These are phyloP conservation scores for Dendrocalamus sinicus DNA, from an alignment of 176 grass and related monocot genomes.

Conservation along the genomic window DNA sequence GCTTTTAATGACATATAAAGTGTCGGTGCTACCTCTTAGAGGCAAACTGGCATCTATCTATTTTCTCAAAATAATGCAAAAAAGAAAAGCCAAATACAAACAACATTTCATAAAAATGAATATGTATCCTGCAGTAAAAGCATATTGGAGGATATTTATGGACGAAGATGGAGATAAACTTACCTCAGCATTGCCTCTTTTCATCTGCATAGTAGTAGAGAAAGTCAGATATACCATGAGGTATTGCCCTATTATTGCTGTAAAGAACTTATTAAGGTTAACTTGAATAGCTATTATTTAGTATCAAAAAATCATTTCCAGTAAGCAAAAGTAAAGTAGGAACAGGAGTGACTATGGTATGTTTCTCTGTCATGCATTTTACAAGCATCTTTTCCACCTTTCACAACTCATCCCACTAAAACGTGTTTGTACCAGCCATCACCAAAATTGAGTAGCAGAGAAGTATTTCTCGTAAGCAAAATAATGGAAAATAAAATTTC, in stretches of 20 bases:
- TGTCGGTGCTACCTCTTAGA: not conserved
- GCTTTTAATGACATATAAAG: not conserved
- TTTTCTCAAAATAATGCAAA: not conserved
- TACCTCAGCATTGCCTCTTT: slow-evolving; percentile 87
- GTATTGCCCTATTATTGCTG: slow-evolving; percentile 6
- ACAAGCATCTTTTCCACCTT: not conserved
- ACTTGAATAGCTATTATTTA: not conserved
- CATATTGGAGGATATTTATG: slow-evolving; percentile 27
- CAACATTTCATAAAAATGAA: not conserved
- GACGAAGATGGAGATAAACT: slow-evolving; percentile 46
- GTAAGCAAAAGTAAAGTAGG: not conserved
- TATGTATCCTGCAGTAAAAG: slow-evolving; percentile 23
- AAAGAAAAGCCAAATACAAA: slow-evolving; percentile 34
- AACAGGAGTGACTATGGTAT: not conserved
- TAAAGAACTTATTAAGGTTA: slow-evolving; percentile 34
- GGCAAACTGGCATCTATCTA: not conserved
- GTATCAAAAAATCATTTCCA: not conserved
- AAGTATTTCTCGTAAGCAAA: not conserved
- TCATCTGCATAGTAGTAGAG: slow-evolving; percentile 71
- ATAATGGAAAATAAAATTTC: not conserved
- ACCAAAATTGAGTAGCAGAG: not conserved
- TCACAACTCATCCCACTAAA: slow-evolving; percentile 2
- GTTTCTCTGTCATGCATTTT: not conserved
- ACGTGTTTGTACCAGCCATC: slow-evolving; percentile 14
- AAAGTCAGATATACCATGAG: slow-evolving; percentile 37